Evolutionary conservation across 345 rosid species (phyloP).

Genomic region (Syzygium jambos): DNA sequence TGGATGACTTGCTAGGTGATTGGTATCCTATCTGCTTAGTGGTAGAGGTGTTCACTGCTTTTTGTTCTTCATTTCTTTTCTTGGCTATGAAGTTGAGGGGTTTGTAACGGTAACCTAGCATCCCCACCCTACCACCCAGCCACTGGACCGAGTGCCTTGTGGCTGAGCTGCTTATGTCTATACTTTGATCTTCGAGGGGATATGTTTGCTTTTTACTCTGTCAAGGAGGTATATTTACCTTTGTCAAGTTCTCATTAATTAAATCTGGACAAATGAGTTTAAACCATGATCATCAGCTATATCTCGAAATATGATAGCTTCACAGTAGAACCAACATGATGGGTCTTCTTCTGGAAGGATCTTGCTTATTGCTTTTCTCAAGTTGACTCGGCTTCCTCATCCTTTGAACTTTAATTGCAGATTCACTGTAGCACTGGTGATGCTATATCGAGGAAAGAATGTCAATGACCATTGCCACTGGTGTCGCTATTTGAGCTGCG

Average conservation of each 20-base stretch:
- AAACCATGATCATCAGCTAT: neutral
- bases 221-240: neutral
- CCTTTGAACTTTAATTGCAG: slow-evolving; percentile 19
- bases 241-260: neutral
- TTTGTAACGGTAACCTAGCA: neutral
- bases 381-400: neutral
- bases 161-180: neutral
- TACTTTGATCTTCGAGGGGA: neutral
- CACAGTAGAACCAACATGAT: neutral
- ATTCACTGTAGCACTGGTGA: slow-evolving; percentile 42
- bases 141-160: neutral
- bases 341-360: neutral
- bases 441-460: slow-evolving; percentile 60
- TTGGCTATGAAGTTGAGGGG: neutral
- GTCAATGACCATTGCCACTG: slow-evolving; percentile 67
- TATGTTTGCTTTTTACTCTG: neutral
- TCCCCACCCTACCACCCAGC: neutral
- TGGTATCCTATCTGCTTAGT: neutral
- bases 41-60: neutral
- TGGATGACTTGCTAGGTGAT: neutral
- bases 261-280: neutral
- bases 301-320: neutral
- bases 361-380: neutral
- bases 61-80: neutral
- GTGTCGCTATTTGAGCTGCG: slow-evolving; percentile 86